A percentile compares a stretch with the other conserved stretches of the same genome.
Evolutionary conservation across 208 protist species (phyloP).

Genomic region (Acanthamoeba culbertsoni): DNA sequence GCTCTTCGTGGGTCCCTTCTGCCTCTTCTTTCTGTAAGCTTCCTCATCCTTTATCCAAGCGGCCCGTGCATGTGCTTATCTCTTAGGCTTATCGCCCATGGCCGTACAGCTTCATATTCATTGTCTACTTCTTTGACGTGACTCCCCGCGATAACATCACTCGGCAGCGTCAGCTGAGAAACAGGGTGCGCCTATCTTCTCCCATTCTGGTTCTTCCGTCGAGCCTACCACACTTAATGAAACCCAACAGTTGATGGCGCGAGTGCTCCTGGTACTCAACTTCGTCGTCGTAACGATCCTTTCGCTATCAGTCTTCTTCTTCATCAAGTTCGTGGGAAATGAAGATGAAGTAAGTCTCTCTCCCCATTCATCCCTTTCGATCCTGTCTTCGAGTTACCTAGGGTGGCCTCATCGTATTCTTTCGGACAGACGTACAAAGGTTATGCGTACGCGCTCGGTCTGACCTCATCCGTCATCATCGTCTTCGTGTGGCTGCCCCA

Average conservation of each 20-base stretch:
- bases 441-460: not conserved
- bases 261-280: not conserved
- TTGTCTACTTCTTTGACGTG: conserved; percentile 1
- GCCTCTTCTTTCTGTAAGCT: conserved; percentile 31
- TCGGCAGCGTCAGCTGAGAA: not conserved
- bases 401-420: not conserved
- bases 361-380: not conserved
- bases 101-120: not conserved
- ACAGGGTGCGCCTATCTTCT: not conserved
- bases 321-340: not conserved
- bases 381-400: not conserved
- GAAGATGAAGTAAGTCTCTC: not conserved
- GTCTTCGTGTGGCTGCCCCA: conserved; percentile 34
- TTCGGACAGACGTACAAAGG: not conserved
- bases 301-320: not conserved
- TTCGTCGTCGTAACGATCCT: not conserved
- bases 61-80: not conserved
- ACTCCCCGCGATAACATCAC: not conserved
- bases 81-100: not conserved
- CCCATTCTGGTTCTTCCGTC: not conserved
- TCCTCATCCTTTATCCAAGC: not conserved
- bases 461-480: conserved; percentile 39
- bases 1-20: conserved; percentile 11
- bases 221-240: not conserved
- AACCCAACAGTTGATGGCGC: not conserved